A percentile compares a stretch with the other conserved stretches of the same genome.
These are phyloP conservation scores for Penicillium angulare DNA, from an alignment of 495 filamentous ascomycete genomes.

Conservation along the genomic window DNA sequence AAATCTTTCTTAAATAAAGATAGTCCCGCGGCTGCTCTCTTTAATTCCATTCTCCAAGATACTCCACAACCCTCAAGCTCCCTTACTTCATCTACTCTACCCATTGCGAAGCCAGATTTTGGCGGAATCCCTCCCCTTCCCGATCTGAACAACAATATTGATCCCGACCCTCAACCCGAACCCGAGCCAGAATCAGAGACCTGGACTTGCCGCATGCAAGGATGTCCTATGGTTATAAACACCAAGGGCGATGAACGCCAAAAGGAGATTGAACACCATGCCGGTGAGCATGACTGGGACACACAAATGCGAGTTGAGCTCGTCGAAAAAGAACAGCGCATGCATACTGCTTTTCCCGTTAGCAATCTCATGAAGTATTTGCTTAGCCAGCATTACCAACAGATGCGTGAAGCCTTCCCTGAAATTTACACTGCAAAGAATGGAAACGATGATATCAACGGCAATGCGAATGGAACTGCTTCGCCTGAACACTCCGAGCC, in stretches of 20 bases:
- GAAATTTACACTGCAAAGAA: constrained; percentile 16
- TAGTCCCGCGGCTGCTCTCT: constrained; percentile 27
- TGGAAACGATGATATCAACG: neutral
- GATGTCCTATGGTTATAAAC: constrained; percentile 61
- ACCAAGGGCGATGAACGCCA: constrained; percentile 57
- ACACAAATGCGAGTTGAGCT: constrained; percentile 59
- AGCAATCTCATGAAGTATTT: constrained; percentile 39
- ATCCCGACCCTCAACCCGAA: constrained; percentile 46
- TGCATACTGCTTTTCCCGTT: constrained; percentile 39
- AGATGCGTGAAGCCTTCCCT: constrained; percentile 27
- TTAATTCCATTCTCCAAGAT: constrained; percentile 35
- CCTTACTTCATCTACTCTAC: constrained; percentile 3
- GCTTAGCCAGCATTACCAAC: constrained; percentile 21
- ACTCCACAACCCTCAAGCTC: constrained; percentile 8
- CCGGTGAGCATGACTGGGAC: constrained; percentile 61
- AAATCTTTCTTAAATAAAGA: constrained; percentile 36
- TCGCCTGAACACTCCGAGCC: neutral
- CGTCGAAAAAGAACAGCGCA: constrained; percentile 47
- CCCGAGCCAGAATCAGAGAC: constrained; percentile 55
- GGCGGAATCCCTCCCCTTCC: constrained; percentile 4
- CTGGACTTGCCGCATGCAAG: constrained; percentile 69
- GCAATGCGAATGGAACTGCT: neutral
- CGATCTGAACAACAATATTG: constrained; percentile 34
- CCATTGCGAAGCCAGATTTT: constrained; percentile 30
- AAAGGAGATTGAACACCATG: constrained; percentile 62